Base-by-base conservation (phyloP, 352 stramenopile genomes). In the Pythium rishiriense region DNA sequence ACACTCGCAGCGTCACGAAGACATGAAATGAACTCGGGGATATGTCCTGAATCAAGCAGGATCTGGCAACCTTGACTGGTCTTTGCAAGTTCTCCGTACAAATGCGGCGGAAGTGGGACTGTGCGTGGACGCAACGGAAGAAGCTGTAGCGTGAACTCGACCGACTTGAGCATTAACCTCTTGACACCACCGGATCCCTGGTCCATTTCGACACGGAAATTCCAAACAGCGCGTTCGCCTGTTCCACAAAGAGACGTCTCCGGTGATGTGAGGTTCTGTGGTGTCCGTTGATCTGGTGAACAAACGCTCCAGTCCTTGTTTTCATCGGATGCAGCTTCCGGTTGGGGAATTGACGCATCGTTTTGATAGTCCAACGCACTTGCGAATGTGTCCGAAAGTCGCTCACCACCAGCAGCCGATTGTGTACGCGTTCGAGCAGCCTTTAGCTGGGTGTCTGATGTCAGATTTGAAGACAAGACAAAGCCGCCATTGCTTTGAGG, bases 271-370 rank as follows among this genome's bases (percentile, higher is more conserved):
- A 96, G 69, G 55, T 82, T 89, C 54, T 93, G 82, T 0, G 81
- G 51, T 4, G 83, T 79, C 26, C 87, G 85, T 62, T 96, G 87
- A 33, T 96, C 87, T 21, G 87, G 87, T 24, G 88, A 84, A 24
- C 87, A 96, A 8, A 83, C 88, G 49, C 85, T 96, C 87, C 87
- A 96, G 64, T 96, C 87, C 53, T 96, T 96, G 73, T 92, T 89
- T 22, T 94, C 87, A 49, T 96, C 87, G 19, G 86, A 79, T 2
- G 74, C 85, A 4, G 84, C 70, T 39, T 93, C 85, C 25, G 70
- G 57, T 26, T 76, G 78, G n/a, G 78, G 74, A 22, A 86, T 75
- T 5, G 75, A 82, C 28, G 81, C 80, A 45, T 93, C 83, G n/a
- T 49, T 50, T 19, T 79, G 73, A 72, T 87, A 91, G 46, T 91